phyloP scores from a whole-genome alignment of 306 rosid genomes.

The Coriaria nepalensis region DNA sequence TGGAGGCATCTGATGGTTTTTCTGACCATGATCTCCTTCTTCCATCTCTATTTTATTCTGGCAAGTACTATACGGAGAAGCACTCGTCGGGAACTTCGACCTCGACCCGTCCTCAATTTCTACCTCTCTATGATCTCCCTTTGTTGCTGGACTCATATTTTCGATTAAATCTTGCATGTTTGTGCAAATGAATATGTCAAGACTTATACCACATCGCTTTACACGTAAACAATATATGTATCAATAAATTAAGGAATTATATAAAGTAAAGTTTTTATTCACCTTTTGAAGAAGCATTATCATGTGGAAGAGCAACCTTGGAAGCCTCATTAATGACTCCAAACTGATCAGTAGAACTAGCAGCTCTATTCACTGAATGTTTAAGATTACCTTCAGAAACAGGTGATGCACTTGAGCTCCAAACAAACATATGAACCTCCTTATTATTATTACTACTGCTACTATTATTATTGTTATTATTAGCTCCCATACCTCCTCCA shows the following conservation, averaged over 20 bases:
- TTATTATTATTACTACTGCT: too few species aligned
- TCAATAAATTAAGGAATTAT: background rate
- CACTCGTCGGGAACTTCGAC: slow-evolving; percentile 22
- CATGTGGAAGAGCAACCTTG: slow-evolving; percentile 29
- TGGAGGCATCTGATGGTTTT: slow-evolving; percentile 72
- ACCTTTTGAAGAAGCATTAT: slow-evolving; percentile 47
- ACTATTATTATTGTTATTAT: background rate
- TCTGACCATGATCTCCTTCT: slow-evolving; percentile 24
- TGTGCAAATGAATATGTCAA: slow-evolving; percentile 5
- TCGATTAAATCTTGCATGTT: slow-evolving; percentile 37
- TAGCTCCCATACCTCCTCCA: background rate
- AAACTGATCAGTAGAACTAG: slow-evolving; percentile 38
- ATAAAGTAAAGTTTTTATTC: background rate
- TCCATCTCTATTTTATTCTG: slow-evolving; percentile 46
- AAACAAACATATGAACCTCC: slow-evolving; percentile 86
- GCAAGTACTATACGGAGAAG: slow-evolving; percentile 38
- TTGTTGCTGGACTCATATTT: slow-evolving; percentile 50
- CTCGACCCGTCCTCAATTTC: slow-evolving; percentile 35
- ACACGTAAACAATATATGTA: background rate
- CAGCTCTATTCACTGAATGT: slow-evolving; percentile 48
- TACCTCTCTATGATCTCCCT: slow-evolving; percentile 15
- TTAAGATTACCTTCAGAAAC: slow-evolving; percentile 65
- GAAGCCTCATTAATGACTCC: slow-evolving; percentile 29
- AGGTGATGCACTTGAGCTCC: slow-evolving; percentile 84
- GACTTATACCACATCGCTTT: too few species aligned